Conservation (phyloP, 148 eudicot species). For the Diospyros lotus region DNA sequence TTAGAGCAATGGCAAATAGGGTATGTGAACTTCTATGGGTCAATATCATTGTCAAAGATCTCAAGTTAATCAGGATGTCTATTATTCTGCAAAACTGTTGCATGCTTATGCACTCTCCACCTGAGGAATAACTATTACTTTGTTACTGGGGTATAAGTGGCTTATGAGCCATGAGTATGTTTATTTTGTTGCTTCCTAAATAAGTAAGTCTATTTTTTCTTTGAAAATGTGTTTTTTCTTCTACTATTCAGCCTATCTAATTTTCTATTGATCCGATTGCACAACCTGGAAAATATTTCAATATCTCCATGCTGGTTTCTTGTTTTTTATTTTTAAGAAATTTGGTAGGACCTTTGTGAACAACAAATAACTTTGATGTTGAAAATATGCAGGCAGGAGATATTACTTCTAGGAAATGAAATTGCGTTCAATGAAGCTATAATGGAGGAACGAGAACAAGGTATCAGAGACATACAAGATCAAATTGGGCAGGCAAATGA, state of each 20-base stretch:
- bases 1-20: no score
- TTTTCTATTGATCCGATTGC: not conserved
- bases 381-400: slow-evolving; percentile 50
- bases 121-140: not conserved
- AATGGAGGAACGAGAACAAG: slow-evolving; percentile 69
- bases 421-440: slow-evolving; percentile 65
- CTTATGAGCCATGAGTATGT: not conserved
- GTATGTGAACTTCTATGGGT: no score
- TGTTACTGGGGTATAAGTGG: not conserved
- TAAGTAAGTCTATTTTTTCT: not conserved
- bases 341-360: not conserved
- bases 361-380: not conserved
- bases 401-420: slow-evolving; percentile 64
- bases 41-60: no score
- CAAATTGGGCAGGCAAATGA: slow-evolving; percentile 76
- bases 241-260: not conserved
- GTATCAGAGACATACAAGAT: slow-evolving; percentile 58
- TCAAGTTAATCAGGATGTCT: no score
- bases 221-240: not conserved
- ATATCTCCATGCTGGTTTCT: not conserved
- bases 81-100: not conserved
- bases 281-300: not conserved
- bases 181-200: not conserved
- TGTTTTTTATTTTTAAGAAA: not conserved
- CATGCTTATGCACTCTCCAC: not conserved